These are phyloP conservation scores for Dunaliella sp. DNA, from an alignment of 139 green algal genomes.

Conservation along the genomic window DNA sequence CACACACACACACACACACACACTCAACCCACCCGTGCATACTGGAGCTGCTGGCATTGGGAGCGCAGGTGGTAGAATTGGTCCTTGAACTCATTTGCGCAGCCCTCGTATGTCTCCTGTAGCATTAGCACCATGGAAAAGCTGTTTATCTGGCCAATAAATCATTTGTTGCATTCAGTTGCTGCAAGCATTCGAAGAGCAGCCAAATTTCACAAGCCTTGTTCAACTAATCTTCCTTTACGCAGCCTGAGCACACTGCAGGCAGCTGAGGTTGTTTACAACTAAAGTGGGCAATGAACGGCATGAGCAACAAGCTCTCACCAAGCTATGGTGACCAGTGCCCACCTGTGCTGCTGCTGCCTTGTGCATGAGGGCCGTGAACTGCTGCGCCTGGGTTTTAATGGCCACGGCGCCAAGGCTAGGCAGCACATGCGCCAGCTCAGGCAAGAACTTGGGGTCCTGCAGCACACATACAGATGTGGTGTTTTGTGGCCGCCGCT, in stretches of 20 bases:
- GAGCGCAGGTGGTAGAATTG: slow-evolving; percentile 11
- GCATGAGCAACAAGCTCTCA: too few relatives aligned
- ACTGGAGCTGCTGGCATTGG: neutral
- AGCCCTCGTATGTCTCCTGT: neutral
- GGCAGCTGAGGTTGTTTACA: too few relatives aligned
- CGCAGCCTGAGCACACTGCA: too few relatives aligned
- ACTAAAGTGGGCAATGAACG: too few relatives aligned
- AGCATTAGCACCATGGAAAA: neutral
- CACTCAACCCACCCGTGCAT: neutral
- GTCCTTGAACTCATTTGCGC: neutral
- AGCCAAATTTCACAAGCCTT: too few relatives aligned
- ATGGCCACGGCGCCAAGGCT: slow-evolving; percentile 5
- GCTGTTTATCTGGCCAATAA: too few relatives aligned
- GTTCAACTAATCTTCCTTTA: too few relatives aligned
- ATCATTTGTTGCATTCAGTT: too few relatives aligned
- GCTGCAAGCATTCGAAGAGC: too few relatives aligned
- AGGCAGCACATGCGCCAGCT: neutral
- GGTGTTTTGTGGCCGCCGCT: neutral
- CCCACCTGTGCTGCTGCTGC: neutral
- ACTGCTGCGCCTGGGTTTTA: slow-evolving; percentile 3
- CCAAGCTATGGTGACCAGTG: too few relatives aligned
- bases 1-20: too few relatives aligned
- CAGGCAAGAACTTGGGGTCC: slow-evolving; percentile 9
- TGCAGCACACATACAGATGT: neutral
- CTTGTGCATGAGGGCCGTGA: neutral